These are phyloP conservation scores for Phylloporus gajari DNA, from an alignment of 1,284 basidiomycete species.

Conservation along the genomic window DNA sequence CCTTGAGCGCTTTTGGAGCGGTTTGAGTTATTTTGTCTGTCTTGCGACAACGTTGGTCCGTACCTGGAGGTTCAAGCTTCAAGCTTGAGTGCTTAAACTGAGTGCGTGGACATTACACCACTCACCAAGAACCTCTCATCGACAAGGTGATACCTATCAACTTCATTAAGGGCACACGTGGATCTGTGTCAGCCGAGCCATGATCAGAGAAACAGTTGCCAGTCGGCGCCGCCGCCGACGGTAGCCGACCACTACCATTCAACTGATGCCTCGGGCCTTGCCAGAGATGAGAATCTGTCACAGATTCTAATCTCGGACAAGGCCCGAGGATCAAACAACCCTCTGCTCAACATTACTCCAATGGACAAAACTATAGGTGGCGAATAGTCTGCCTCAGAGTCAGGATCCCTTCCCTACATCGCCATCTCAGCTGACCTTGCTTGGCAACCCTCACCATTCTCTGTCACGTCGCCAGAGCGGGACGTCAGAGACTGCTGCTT, in stretches of 20 bases:
- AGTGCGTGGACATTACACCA: slow-evolving; percentile 16
- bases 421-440: slow-evolving; percentile 24
- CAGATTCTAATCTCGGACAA: too few species aligned
- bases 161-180: slow-evolving; percentile 11
- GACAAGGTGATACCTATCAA: slow-evolving; percentile 25
- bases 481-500: slow-evolving; percentile 3
- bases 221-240: too few species aligned
- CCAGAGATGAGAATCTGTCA: too few species aligned
- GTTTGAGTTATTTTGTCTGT: too few species aligned
- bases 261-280: too few species aligned
- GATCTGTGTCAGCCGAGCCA: too few species aligned
- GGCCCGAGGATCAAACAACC: background rate
- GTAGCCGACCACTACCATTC: too few species aligned
- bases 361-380: background rate
- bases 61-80: too few species aligned
- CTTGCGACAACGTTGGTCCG: too few species aligned
- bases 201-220: too few species aligned
- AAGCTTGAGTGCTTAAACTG: background rate
- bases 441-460: background rate
- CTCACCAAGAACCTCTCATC: slow-evolving; percentile 8
- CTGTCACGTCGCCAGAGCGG: background rate
- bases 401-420: slow-evolving; percentile 6
- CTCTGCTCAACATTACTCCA: background rate
- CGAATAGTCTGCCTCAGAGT: background rate
- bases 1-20: too few species aligned